Conservation (phyloP, 805 yeast species). For the Wickerhamomyces bovis region DNA sequence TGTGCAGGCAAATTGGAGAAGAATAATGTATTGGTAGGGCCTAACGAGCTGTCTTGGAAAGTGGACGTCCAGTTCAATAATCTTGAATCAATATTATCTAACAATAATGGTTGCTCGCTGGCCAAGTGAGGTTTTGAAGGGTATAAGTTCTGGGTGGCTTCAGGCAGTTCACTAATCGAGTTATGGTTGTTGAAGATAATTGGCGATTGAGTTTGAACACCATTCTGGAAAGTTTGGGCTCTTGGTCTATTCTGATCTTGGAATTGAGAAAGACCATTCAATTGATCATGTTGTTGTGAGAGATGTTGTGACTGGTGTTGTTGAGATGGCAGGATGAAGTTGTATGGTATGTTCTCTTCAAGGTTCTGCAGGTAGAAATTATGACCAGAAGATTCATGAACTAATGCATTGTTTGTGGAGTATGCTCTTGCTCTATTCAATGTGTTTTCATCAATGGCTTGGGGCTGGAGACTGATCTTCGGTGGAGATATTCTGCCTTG, state of each 20-base stretch:
- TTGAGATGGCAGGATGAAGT: conserved; percentile 10
- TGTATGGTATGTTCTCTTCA: conserved; percentile 9
- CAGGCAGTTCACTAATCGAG: conserved; percentile 11
- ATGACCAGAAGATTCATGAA: conserved; percentile 16
- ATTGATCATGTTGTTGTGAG: conserved; percentile 8
- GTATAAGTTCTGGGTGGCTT: conserved; percentile 1
- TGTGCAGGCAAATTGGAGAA: conserved; percentile 73
- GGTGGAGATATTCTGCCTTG: conserved; percentile 18
- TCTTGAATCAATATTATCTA: conserved; percentile 56
- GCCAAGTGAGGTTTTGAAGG: conserved; percentile 6
- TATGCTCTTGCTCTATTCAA: conserved; percentile 23
- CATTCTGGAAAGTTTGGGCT: conserved; percentile 35
- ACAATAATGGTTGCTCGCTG: conserved; percentile 28
- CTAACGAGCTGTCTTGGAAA: conserved; percentile 60
- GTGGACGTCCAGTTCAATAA: conserved; percentile 61
- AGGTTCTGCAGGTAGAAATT: conserved; percentile 11
- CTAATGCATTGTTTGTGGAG: conserved; percentile 18
- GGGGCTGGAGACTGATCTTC: conserved; percentile 7
- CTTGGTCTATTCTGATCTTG: conserved; percentile 29
- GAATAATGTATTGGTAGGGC: conserved; percentile 73
- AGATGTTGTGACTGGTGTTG: conserved; percentile 7
- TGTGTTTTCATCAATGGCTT: conserved; percentile 13
- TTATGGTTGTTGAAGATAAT: conserved; percentile 18
- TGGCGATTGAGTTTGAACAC: conserved; percentile 24
- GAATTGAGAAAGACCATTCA: conserved; percentile 11